Conservation (phyloP, 345 rosid species). For the Populus nigra region DNA sequence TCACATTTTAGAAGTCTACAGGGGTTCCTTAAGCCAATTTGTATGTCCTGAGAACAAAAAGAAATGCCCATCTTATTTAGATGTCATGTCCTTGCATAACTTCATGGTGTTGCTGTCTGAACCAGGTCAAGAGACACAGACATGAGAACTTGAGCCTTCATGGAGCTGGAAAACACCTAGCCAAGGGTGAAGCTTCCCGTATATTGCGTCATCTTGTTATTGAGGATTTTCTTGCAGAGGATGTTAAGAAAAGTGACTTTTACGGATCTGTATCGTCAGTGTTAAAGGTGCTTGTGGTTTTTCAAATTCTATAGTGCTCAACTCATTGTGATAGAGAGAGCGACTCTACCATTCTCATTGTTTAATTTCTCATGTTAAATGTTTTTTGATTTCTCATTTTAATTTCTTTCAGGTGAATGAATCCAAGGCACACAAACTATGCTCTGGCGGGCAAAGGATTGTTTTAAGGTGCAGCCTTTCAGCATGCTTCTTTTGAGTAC, state of each 20-base stretch:
- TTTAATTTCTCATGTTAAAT: neutral
- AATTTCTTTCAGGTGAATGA: conserved; percentile 67
- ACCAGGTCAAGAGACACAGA: conserved; percentile 82
- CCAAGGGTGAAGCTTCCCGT: conserved; percentile 85
- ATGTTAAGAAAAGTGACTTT: conserved; percentile 90
- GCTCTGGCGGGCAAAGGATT: conserved; percentile 51
- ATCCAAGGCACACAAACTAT: conserved; percentile 53
- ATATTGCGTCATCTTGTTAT: conserved; percentile 79
- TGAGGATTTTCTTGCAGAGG: conserved; percentile 79
- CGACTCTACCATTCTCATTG: neutral
- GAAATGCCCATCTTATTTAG: neutral
- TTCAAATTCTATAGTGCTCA: neutral
- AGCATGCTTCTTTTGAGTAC: conserved; percentile 12
- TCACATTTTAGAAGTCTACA: conserved; percentile 85
- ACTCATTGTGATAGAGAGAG: neutral
- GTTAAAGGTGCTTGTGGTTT: conserved; percentile 57
- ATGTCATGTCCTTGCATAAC: conserved; percentile 16
- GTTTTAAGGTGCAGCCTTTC: conserved; percentile 51
- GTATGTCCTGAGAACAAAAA: conserved; percentile 39
- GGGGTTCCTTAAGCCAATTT: conserved; percentile 86
- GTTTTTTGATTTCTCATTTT: neutral
- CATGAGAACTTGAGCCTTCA: conserved; percentile 78
- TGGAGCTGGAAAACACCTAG: conserved; percentile 87
- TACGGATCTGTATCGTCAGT: conserved; percentile 92
- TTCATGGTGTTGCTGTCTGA: conserved; percentile 18